Base-by-base conservation (phyloP, 192 early-diverging fungal genomes). In the Backusella westeae region DNA sequence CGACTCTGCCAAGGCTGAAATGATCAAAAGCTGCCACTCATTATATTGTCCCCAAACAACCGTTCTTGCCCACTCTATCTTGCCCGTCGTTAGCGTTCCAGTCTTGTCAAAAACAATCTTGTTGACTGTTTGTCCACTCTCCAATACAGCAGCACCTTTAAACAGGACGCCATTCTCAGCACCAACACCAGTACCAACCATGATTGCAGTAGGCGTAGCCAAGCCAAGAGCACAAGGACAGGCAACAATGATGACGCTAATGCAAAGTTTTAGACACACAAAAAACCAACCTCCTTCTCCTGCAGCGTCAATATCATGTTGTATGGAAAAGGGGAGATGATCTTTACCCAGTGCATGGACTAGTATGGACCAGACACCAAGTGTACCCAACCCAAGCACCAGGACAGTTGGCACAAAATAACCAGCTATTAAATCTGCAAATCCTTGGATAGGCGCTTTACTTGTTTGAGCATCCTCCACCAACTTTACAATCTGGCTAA, bases 101-200 rank as follows among this genome's bases (percentile, higher is more conserved):
- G 98, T 99, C 85, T 99, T 99, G 86, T 99, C 98, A 86, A 98
- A 98, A 35, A 98, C 92, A 1, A 98, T 85, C 66, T 93, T 94
- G 78, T 91, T 92, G 19, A 99, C 84, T 67, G 85, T 86, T 70
- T 92, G 90, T 15, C 94, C 94, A 2, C 85, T 87, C 75, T 96
- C 95, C 52, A 99, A 82, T 12, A 94, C 90, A 65, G 81, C 91
- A 26, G 95, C 97, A 39, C 96, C 94, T 87, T 99, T 99, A 86
- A 99, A 97, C 74, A 99, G 84, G 74, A 99, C 94, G 26, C 97
- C 97, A 66, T 95, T 83, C 77, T 96, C 88, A 9, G 97, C 97
- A 26, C 96, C 96, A 4, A 99, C 93, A 29, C 97, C 97, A 4
- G 97, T 98, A 34, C 96, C 97, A 9, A 98, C 97, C 96, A 99